Evolutionary conservation across 371 early-diverging fungal genomes (phyloP), one percentile per base, ranked within the genome.

Genomic region (Neoconidiobolus thromboides): DNA sequence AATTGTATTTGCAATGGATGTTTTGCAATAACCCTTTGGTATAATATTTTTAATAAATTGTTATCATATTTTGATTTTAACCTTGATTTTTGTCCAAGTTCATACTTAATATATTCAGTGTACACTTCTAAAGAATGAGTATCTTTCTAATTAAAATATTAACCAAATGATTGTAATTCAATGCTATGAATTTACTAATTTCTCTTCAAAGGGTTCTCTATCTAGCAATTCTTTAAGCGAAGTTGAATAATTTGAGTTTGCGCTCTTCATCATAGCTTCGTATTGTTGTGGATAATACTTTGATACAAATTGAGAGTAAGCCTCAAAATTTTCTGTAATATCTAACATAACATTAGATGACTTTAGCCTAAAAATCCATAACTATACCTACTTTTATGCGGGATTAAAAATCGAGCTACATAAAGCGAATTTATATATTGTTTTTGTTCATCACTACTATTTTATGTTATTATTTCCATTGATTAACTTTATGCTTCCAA

Each of bases 81-180:
- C 26, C 26, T 26, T 26, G 26, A 26, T 51, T 36, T 51, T 51
- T 38, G 14, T 36, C 3, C 52, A 36, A n/a, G 52, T 38, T 36
- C 26, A 5, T 14, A 51, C 36, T 51, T 51, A 38, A 51, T 14
- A 36, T 26, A 51, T 10, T 67, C 65, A 4, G 71, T 63, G 47
- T 73, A 75, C 0, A 62, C 63, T n/a, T 58, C 26, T 26, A 26
- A 26, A 26, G 26, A 14, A 43, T 73, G 73, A n/a, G 64, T 64
- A 41, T 73, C 73, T 72, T 72, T 73, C 42, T 68, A 68, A 56
- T 72, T 71, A 0, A 67, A 64, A 26, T 44, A 46, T 44, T 50
- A 36, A n/a, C 67, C 63, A 5, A 26, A 47, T 47, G 12, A 14
- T 47, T 47, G 48, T 12, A 14, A 10, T 47, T 47, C 48, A 14